phyloP scores from a whole-genome alignment of 768 basidiomycete species.

The Phanerochaete sordida region DNA sequence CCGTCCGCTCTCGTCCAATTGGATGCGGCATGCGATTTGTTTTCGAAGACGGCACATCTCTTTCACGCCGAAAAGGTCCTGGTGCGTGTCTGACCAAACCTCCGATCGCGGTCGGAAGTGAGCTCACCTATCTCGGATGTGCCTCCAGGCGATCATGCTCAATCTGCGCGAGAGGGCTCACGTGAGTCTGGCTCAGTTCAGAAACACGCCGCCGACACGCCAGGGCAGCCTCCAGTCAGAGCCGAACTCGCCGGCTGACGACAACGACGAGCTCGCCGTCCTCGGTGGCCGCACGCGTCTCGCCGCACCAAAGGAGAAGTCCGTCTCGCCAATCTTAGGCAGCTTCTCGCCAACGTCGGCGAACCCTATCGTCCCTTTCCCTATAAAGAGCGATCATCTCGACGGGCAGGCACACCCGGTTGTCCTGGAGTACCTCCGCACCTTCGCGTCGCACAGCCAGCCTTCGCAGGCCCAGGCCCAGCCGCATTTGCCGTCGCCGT shows the following conservation, averaged over 20 bases:
- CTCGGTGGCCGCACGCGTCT: slow-evolving; percentile 64
- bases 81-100: slow-evolving; percentile 34
- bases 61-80: slow-evolving; percentile 57
- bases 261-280: slow-evolving; percentile 55
- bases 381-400: slow-evolving; percentile 44
- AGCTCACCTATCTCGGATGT: background rate
- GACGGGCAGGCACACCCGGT: slow-evolving; percentile 54
- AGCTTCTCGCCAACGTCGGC: slow-evolving; percentile 69
- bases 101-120: slow-evolving; percentile 14
- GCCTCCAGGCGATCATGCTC: slow-evolving; percentile 49
- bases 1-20: slow-evolving; percentile 64
- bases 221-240: slow-evolving; percentile 31
- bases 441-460: slow-evolving; percentile 39
- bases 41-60: slow-evolving; percentile 50
- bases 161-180: slow-evolving; percentile 52
- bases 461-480: background rate
- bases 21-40: slow-evolving; percentile 59
- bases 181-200: slow-evolving; percentile 31
- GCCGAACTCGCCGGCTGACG: slow-evolving; percentile 48
- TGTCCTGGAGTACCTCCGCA: slow-evolving; percentile 66
- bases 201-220: slow-evolving; percentile 31
- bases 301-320: slow-evolving; percentile 44
- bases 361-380: slow-evolving; percentile 71
- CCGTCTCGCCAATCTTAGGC: slow-evolving; percentile 28
- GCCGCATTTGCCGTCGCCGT: slow-evolving; percentile 4